Evolutionary conservation across 1,139 yeast species (phyloP).

Genomic region (Magnusiomyces paraingens): DNA sequence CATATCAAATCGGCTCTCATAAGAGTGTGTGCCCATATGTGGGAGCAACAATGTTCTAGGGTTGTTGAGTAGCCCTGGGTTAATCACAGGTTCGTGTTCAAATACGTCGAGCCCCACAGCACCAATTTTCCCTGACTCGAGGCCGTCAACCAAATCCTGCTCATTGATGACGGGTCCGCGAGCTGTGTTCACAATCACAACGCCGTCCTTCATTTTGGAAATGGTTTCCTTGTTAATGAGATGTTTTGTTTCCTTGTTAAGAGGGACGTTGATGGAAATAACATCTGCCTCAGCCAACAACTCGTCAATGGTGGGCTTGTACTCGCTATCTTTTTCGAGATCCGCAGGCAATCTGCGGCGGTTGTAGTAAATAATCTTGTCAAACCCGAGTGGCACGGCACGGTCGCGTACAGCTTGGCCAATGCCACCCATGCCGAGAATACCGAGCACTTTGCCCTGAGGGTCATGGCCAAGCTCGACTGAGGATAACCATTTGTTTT

Average conservation of each 20-base stretch:
- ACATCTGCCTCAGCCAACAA: constrained; percentile 52
- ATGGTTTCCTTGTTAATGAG: constrained; percentile 49
- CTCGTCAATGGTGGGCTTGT: constrained; percentile 47
- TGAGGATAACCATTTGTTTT: constrained; percentile 32
- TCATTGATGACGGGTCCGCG: constrained; percentile 73
- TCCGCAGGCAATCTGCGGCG: constrained; percentile 49
- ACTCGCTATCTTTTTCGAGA: constrained; percentile 47
- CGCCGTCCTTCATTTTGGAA: constrained; percentile 60
- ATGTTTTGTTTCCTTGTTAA: constrained; percentile 47
- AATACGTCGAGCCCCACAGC: constrained; percentile 80
- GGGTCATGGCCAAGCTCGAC: constrained; percentile 45
- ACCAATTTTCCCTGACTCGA: constrained; percentile 57
- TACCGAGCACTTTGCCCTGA: constrained; percentile 58
- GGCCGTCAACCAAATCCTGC: constrained; percentile 58
- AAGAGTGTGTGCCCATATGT: constrained; percentile 60
- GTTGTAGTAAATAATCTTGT: constrained; percentile 57
- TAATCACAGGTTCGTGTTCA: constrained; percentile 64
- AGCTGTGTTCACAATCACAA: constrained; percentile 56
- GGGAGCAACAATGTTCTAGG: constrained; percentile 53
- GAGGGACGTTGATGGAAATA: constrained; percentile 57
- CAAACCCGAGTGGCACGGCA: constrained; percentile 56
- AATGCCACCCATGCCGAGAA: constrained; percentile 77
- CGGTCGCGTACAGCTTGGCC: constrained; percentile 69
- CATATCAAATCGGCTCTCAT: constrained; percentile 51
- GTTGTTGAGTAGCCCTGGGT: constrained; percentile 31